Percentiles rank a stretch among this genome's conserved stretches.
Conservation (phyloP, 306 rosid genomes). For the Begonia masoniana region DNA sequence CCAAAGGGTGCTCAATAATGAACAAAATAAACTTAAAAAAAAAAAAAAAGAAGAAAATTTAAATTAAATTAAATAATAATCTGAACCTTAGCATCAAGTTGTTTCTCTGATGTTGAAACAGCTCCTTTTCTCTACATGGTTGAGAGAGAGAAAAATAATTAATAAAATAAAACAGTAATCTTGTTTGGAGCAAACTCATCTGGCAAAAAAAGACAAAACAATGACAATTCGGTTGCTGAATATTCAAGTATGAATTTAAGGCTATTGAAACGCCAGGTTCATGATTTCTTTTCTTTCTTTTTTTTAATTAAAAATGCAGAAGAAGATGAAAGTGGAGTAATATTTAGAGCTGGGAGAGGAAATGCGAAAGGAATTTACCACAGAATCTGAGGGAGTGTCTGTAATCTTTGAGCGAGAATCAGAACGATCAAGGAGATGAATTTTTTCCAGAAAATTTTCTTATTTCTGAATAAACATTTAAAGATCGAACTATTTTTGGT, state of each 20-base stretch:
- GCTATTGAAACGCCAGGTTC: neutral
- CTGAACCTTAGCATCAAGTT: conserved; percentile 76
- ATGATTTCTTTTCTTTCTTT: too few relatives aligned
- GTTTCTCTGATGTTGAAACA: conserved; percentile 73
- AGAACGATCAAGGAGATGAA: too few relatives aligned
- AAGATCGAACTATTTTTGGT: neutral
- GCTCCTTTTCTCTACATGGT: conserved; percentile 67
- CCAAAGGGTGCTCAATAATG: neutral
- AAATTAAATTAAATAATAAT: conserved; percentile 2
- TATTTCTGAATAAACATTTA: too few relatives aligned
- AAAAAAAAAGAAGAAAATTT: neutral
- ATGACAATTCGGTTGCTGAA: neutral
- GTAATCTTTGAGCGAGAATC: too few relatives aligned
- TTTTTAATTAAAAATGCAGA: too few relatives aligned
- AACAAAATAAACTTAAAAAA: neutral
- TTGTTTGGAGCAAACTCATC: neutral
- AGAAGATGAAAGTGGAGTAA: too few relatives aligned
- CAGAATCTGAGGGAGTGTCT: too few relatives aligned
- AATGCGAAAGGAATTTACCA: too few relatives aligned
- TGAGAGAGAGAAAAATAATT: neutral
- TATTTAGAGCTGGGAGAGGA: too few relatives aligned
- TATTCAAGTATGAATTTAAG: neutral
- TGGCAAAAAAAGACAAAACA: neutral
- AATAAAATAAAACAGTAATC: neutral
- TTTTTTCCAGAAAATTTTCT: too few relatives aligned